phyloP scores from a whole-genome alignment of 306 rosid species.

The Hippophae rhamnoides region DNA sequence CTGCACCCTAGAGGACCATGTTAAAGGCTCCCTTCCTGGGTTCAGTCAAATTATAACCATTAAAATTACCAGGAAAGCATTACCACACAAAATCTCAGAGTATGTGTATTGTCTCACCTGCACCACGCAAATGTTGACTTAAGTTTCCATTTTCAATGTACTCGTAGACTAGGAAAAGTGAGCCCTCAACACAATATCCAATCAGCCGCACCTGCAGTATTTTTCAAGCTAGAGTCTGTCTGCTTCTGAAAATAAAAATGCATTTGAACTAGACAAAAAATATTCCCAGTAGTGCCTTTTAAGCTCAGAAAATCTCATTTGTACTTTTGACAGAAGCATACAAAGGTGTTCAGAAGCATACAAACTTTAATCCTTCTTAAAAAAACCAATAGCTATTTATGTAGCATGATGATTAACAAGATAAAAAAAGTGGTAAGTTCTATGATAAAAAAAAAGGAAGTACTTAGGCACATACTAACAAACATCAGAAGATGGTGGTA shows the following conservation, averaged over 20 bases:
- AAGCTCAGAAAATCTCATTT: no score
- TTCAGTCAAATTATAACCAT: constrained; percentile 10
- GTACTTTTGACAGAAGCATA: no score
- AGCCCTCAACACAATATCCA: constrained; percentile 81
- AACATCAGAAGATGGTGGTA: constrained; percentile 2
- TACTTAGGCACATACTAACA: neutral
- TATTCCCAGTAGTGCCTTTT: no score
- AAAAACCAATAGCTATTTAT: no score
- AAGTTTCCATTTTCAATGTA: constrained; percentile 83
- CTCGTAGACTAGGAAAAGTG: constrained; percentile 88
- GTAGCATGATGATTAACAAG: no score
- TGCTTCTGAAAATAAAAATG: neutral
- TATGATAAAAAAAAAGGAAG: no score
- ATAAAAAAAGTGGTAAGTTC: no score
- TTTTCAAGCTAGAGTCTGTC: neutral
- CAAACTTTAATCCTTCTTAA: no score
- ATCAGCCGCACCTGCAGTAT: constrained; percentile 79
- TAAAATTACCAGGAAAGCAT: constrained; percentile 2
- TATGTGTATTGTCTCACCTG: constrained; percentile 42
- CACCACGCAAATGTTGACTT: constrained; percentile 79
- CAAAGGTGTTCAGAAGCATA: no score
- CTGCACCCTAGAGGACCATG: constrained; percentile 86
- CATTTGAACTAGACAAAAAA: no score
- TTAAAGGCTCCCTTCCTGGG: constrained; percentile 65
- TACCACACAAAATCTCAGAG: constrained; percentile 11